These are phyloP conservation scores for Colletotrichum tanaceti DNA, from an alignment of 2,329 filamentous ascomycete species.

Conservation along the genomic window DNA sequence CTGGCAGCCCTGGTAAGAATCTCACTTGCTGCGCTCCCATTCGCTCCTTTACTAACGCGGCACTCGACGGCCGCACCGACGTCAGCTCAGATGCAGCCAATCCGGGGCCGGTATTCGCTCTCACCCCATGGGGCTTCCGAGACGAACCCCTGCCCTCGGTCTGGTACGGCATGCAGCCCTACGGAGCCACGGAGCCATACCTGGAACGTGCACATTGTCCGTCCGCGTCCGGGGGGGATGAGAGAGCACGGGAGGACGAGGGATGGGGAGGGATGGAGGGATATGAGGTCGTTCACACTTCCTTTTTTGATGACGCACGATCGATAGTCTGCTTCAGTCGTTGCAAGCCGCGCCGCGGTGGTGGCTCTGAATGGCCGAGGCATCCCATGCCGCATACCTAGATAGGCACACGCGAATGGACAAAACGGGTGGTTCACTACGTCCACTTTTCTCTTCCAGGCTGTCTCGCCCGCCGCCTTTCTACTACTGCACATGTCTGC, in stretches of 20 bases:
- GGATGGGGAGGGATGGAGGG: slow-evolving; percentile 8
- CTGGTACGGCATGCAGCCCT: slow-evolving; percentile 40
- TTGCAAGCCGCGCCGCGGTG: slow-evolving; percentile 4
- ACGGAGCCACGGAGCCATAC: slow-evolving; percentile 35
- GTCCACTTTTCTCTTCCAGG: slow-evolving; percentile 27
- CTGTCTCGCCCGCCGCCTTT: slow-evolving; percentile 15
- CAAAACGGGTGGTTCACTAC: slow-evolving; percentile 3
- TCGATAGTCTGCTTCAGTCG: slow-evolving; percentile 13
- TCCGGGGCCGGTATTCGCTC: slow-evolving; percentile 25
- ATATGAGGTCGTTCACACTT: slow-evolving; percentile 22
- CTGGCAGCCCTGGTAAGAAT: slow-evolving; percentile 23
- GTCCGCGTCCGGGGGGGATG: slow-evolving; percentile 7
- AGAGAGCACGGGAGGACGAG: background rate
- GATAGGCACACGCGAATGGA: slow-evolving; percentile 11
- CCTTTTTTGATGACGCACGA: slow-evolving; percentile 13
- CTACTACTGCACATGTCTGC: background rate
- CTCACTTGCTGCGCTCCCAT: slow-evolving; percentile 32
- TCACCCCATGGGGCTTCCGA: slow-evolving; percentile 36
- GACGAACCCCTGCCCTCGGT: slow-evolving; percentile 33
- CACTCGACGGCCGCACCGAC: slow-evolving; percentile 29
- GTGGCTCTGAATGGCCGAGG: slow-evolving; percentile 13
- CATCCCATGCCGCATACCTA: slow-evolving; percentile 10
- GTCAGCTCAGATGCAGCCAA: slow-evolving; percentile 30
- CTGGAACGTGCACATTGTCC: slow-evolving; percentile 27
- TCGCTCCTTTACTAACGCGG: slow-evolving; percentile 37